Evolutionary conservation across 2,329 filamentous ascomycete genomes (phyloP).

Genomic region (Nannizziopsis barbatae): DNA sequence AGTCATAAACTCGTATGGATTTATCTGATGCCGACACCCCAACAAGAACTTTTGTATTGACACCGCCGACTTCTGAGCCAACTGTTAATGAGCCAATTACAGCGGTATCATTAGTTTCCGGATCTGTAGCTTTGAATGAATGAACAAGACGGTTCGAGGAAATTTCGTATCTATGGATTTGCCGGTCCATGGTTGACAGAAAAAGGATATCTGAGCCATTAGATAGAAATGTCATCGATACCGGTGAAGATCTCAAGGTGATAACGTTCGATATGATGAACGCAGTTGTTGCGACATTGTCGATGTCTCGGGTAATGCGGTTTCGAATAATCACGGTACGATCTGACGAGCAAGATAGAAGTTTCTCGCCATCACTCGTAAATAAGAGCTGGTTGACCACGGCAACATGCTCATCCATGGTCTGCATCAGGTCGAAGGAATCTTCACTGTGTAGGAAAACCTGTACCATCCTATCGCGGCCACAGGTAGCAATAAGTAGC

Average conservation of each 20-base stretch:
- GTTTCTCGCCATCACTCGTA: constrained; percentile 54
- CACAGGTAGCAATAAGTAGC: constrained; percentile 67
- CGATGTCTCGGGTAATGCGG: constrained; percentile 53
- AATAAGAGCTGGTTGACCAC: constrained; percentile 71
- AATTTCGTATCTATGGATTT: constrained; percentile 50
- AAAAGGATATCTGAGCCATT: constrained; percentile 48
- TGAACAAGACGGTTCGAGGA: constrained; percentile 56
- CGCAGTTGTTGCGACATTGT: constrained; percentile 50
- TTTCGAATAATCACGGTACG: constrained; percentile 77
- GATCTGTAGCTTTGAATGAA: constrained; percentile 74
- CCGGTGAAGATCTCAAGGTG: constrained; percentile 72
- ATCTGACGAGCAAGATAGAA: constrained; percentile 82
- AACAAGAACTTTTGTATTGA: constrained; percentile 56
- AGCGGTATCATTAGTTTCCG: constrained; percentile 67
- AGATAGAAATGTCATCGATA: constrained; percentile 64
- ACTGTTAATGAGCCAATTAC: constrained; percentile 68
- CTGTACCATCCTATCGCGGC: constrained; percentile 84
- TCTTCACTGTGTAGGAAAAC: constrained; percentile 57
- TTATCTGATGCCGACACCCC: constrained; percentile 94
- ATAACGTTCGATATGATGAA: constrained; percentile 69
- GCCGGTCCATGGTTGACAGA: constrained; percentile 52
- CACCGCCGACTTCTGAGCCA: constrained; percentile 41
- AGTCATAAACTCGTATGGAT: constrained; percentile 81
- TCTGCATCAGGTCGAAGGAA: constrained; percentile 70
- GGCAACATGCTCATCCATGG: constrained; percentile 79